Conservation (phyloP, 441 rosid genomes). For the Mallotus japonicus region DNA sequence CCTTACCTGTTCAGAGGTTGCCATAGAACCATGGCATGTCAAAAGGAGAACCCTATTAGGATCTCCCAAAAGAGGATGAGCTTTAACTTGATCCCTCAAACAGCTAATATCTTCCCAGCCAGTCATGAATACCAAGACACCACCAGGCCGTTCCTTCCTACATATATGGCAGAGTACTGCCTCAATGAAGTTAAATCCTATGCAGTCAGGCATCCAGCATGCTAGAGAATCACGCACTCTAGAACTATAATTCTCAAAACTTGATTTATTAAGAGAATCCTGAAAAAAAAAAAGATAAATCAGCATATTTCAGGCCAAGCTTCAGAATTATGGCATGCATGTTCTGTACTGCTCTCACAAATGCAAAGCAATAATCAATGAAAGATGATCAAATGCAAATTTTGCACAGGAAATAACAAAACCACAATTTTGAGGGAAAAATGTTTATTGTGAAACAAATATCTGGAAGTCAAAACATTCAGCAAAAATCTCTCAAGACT, state of each 20-base stretch:
- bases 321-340: slow-evolving; percentile 1
- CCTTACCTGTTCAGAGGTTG: slow-evolving; percentile 90
- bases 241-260: slow-evolving; percentile 79
- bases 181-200: slow-evolving; percentile 96
- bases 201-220: slow-evolving; percentile 89
- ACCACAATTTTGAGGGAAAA: neutral
- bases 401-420: neutral
- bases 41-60: slow-evolving; percentile 91
- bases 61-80: slow-evolving; percentile 98
- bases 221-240: slow-evolving; percentile 87
- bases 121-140: slow-evolving; percentile 95
- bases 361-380: neutral
- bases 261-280: slow-evolving; percentile 92
- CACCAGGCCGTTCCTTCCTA: slow-evolving; percentile 92
- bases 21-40: slow-evolving; percentile 98
- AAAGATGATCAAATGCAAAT: neutral
- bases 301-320: slow-evolving; percentile 4
- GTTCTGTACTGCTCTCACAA: neutral
- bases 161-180: slow-evolving; percentile 95
- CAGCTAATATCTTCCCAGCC: slow-evolving; percentile 99
- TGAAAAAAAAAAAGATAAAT: slow-evolving; percentile 23
- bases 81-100: slow-evolving; percentile 89
- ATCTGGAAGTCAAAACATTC: neutral
- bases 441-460: neutral
- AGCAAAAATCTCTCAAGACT: neutral